phyloP scores from a whole-genome alignment of 257 asterid species.

The Solanum neorickii region DNA sequence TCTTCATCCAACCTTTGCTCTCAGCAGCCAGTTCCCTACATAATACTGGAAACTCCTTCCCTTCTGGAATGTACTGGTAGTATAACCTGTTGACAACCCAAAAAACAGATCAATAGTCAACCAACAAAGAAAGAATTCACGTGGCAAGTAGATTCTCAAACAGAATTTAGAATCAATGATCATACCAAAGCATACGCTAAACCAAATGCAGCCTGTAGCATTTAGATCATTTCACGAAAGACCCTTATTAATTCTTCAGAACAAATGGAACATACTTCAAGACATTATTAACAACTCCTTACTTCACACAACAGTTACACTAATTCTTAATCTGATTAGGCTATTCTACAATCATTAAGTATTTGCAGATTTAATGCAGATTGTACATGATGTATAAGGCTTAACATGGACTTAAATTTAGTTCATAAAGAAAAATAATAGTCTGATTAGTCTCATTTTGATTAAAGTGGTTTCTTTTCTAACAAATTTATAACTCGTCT shows the following conservation, averaged over 20 bases:
- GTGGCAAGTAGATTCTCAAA: neutral
- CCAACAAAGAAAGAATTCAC: neutral
- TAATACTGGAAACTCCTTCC: slow-evolving; percentile 83
- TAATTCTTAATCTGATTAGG: neutral
- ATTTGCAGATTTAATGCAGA: neutral
- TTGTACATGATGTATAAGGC: neutral
- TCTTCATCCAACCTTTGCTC: slow-evolving; percentile 37
- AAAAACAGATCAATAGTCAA: neutral
- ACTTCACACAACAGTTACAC: neutral
- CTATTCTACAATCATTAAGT: neutral
- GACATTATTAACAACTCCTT: neutral
- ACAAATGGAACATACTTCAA: neutral
- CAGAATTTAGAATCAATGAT: neutral
- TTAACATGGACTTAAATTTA: neutral
- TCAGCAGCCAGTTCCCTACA: slow-evolving; percentile 49
- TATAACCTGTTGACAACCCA: slow-evolving; percentile 48
- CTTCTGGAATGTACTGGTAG: slow-evolving; percentile 77
- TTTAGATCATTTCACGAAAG: neutral
- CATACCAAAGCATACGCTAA: neutral
- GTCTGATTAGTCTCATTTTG: neutral
- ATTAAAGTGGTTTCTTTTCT: neutral
- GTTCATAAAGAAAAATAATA: neutral
- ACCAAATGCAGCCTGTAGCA: neutral
- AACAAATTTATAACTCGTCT: neutral
- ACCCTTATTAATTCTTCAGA: neutral